phyloP scores from a whole-genome alignment of 169 alveolate genomes.

The Plasmodium berghei region DNA sequence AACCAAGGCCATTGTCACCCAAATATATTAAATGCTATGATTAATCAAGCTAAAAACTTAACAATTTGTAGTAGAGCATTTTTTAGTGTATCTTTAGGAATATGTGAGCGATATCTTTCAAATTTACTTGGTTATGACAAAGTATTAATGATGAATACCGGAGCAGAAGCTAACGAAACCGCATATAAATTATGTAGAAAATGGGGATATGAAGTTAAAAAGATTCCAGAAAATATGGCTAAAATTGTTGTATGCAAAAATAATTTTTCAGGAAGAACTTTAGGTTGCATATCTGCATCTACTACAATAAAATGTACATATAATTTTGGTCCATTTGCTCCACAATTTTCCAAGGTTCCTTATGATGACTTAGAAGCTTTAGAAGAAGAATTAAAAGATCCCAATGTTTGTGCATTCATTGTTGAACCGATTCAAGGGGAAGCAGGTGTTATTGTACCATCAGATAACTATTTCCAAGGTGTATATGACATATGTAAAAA shows the following conservation, averaged over 20 bases:
- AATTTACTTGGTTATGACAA: conserved; percentile 90
- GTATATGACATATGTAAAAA: conserved; percentile 87
- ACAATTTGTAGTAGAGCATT: conserved; percentile 92
- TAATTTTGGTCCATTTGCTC: conserved; percentile 90
- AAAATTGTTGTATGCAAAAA: conserved; percentile 88
- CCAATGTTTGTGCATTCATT: conserved; percentile 89
- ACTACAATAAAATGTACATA: conserved; percentile 91
- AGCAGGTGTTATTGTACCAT: conserved; percentile 95
- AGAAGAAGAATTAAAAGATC: conserved; percentile 81
- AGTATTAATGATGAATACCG: conserved; percentile 94
- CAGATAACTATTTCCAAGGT: conserved; percentile 86
- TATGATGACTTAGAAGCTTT: conserved; percentile 81
- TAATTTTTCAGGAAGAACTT: conserved; percentile 93
- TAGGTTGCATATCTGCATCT: conserved; percentile 92
- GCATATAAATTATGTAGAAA: conserved; percentile 94
- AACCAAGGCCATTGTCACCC: conserved; percentile 95
- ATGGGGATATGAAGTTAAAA: conserved; percentile 95
- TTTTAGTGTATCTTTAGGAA: conserved; percentile 89
- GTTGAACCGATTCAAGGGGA: conserved; percentile 97
- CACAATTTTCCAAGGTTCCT: conserved; percentile 76
- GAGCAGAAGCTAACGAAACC: conserved; percentile 95
- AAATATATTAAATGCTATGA: conserved; percentile 88
- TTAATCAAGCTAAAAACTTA: conserved; percentile 88
- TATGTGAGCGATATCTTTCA: conserved; percentile 86
- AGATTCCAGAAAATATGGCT: conserved; percentile 90